A percentile compares a stretch with the other conserved stretches of the same genome.
phyloP scores from a whole-genome alignment of 176 grass and related monocot species.

The Elaeis guineensis region DNA sequence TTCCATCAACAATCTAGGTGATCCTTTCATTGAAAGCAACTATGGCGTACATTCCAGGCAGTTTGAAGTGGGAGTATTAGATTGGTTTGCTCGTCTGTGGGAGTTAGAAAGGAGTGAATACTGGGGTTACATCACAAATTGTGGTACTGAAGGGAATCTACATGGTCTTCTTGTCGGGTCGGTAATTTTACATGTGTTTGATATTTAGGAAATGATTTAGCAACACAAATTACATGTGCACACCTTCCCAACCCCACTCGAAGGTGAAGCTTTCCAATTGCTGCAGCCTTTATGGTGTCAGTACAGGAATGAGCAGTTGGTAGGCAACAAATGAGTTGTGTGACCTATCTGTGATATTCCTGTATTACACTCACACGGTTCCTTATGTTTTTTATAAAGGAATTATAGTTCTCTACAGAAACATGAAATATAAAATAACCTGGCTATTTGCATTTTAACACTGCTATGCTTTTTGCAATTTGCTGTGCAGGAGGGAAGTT shows the following conservation, averaged over 20 bases:
- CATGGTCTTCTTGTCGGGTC: slow-evolving; percentile 88
- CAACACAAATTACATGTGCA: too few relatives aligned
- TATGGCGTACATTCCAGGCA: slow-evolving; percentile 82
- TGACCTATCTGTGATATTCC: too few relatives aligned
- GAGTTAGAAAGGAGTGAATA: slow-evolving; percentile 64
- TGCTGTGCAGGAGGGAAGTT: slow-evolving; percentile 56
- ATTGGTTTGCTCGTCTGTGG: slow-evolving; percentile 92
- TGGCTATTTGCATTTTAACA: background rate
- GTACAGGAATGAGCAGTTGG: too few relatives aligned
- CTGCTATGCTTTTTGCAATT: slow-evolving; percentile 6
- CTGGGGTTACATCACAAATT: slow-evolving; percentile 91
- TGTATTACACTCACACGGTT: too few relatives aligned
- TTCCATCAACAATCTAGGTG: slow-evolving; percentile 79
- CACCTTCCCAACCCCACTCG: too few relatives aligned
- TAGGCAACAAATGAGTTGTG: too few relatives aligned
- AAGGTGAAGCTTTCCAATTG: too few relatives aligned
- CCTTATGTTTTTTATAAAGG: too few relatives aligned
- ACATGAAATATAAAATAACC: too few relatives aligned
- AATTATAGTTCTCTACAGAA: too few relatives aligned
- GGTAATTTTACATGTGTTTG: slow-evolving; percentile 18
- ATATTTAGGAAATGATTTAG: too few relatives aligned
- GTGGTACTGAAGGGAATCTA: slow-evolving; percentile 87
- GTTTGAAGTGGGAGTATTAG: slow-evolving; percentile 77
- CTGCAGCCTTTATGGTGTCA: too few relatives aligned
- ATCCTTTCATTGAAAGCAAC: slow-evolving; percentile 89